Base-by-base conservation (phyloP, 257 asterid genomes). In the Ophiorrhiza pumila region DNA sequence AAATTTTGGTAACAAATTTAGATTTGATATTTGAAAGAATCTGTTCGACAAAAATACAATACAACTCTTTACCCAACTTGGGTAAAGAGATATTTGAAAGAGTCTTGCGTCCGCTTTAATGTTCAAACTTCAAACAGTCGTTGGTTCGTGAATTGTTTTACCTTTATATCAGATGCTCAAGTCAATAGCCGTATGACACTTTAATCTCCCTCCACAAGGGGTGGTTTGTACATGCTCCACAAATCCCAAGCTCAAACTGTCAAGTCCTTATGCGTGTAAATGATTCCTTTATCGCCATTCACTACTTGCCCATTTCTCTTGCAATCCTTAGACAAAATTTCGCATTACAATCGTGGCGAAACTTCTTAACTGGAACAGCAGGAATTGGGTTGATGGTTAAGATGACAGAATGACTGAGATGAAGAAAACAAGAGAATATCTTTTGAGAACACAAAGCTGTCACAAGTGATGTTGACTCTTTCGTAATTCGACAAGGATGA, bases 181-280 rank as follows among this genome's bases (percentile, higher is more conserved):
- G 46, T 35, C 69, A 45, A 65, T n/a, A 27, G 77, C 77, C 53
- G 39, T 17, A 37, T 42, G 32, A 52, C 69, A 58, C 22, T 69
- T 27, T 34, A 52, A 50, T 42, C 15, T 46, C 35, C 35, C n/a
- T 11, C n/a, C n/a, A n/a, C 52, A 65, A 15, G 29, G 31, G 29
- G 13, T 45, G 50, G 12, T 15, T 42, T 55, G 57, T 29, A 41
- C 79, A 42, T 29, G n/a, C 6, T 62, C 10, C 56, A 22, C 37
- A 53, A 35, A 23, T 35, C 56, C 73, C 56, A 53, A 57, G 67
- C 67, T 81, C 52, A 50, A 53, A 73, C 63, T 49, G 74, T 52
- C 10, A 86, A 79, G 53, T 83, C 86, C 76, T 68, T 86, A 82
- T 86, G 90, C 10, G 90, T 86, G 78, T 86, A 86, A 14, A 77